phyloP scores from a whole-genome alignment of 2,329 filamentous ascomycete species.

The Trichoderma gracile region DNA sequence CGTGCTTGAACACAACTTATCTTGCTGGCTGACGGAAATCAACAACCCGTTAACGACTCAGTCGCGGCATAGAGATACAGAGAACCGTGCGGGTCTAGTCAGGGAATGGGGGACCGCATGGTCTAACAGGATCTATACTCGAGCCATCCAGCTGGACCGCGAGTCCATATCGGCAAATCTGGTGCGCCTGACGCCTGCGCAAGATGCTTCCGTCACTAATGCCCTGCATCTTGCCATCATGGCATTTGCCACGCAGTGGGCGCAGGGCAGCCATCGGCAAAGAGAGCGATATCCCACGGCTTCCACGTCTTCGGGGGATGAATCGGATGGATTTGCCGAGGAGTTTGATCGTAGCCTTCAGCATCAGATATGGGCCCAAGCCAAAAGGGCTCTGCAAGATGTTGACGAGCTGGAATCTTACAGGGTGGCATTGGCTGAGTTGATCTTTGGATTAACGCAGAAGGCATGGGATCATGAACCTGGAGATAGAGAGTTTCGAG shows the following conservation, averaged over 20 bases:
- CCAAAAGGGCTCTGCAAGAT: not conserved
- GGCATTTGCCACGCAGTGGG: constrained; percentile 4
- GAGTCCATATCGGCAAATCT: not conserved
- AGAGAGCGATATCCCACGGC: not conserved
- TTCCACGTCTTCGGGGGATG: not conserved
- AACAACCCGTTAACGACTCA: not conserved
- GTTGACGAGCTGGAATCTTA: constrained; percentile 1
- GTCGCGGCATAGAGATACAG: not conserved
- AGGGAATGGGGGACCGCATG: constrained; percentile 1
- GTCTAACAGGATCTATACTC: constrained; percentile 1
- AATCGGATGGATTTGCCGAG: not conserved
- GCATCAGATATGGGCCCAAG: not conserved
- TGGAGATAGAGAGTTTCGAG: not conserved
- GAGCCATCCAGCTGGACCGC: not conserved
- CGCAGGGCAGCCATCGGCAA: not conserved
- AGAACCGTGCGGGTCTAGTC: not conserved
- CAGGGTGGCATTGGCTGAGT: not conserved
- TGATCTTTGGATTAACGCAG: not conserved
- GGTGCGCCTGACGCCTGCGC: not conserved
- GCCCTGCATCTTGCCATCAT: constrained; percentile 1
- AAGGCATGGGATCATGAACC: not conserved
- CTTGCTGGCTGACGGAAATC: constrained; percentile 2
- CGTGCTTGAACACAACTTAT: not conserved
- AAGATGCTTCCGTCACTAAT: not conserved
- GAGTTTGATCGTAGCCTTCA: constrained; percentile 9